Evolutionary conservation across 192 early-diverging fungal genomes (phyloP).

Genomic region (Mycoemilia scoparia): DNA sequence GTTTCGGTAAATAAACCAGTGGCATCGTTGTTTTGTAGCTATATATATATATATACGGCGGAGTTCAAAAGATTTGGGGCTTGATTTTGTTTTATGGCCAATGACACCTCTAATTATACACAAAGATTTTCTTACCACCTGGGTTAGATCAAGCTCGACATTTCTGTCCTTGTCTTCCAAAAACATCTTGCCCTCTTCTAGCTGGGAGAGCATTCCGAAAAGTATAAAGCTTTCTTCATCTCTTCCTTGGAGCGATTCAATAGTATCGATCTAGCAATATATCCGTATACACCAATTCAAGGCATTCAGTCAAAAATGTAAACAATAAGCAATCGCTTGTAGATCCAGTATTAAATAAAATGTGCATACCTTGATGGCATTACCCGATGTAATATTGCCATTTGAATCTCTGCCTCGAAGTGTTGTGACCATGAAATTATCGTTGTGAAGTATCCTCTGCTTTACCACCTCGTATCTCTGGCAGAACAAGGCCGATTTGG

Average conservation of each 20-base stretch:
- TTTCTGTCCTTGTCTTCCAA: constrained; percentile 68
- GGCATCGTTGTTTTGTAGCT: constrained; percentile 18
- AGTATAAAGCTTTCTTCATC: constrained; percentile 47
- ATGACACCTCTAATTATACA: not conserved
- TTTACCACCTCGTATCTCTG: constrained; percentile 63
- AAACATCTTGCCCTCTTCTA: constrained; percentile 59
- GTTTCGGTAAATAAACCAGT: constrained; percentile 68
- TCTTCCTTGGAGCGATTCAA: constrained; percentile 63
- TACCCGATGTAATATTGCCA: not conserved
- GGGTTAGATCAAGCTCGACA: constrained; percentile 53
- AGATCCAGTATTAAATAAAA: constrained; percentile 12
- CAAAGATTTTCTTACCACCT: constrained; percentile 21
- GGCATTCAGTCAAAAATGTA: not conserved
- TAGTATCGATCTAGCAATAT: no score
- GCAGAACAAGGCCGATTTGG: constrained; percentile 47
- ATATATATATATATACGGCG: no score
- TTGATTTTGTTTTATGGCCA: not conserved
- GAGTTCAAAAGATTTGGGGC: not conserved
- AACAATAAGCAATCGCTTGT: no score
- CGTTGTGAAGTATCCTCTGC: constrained; percentile 65
- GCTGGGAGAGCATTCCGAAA: constrained; percentile 76
- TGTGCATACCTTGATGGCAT: not conserved
- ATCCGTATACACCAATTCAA: not conserved
- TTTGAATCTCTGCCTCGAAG: constrained; percentile 25
- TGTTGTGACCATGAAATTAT: constrained; percentile 49